A percentile compares a stretch with the other conserved stretches of the same genome.
These are phyloP conservation scores for Pichia sp. DNA, from an alignment of 1,139 yeast species.

Conservation along the genomic window DNA sequence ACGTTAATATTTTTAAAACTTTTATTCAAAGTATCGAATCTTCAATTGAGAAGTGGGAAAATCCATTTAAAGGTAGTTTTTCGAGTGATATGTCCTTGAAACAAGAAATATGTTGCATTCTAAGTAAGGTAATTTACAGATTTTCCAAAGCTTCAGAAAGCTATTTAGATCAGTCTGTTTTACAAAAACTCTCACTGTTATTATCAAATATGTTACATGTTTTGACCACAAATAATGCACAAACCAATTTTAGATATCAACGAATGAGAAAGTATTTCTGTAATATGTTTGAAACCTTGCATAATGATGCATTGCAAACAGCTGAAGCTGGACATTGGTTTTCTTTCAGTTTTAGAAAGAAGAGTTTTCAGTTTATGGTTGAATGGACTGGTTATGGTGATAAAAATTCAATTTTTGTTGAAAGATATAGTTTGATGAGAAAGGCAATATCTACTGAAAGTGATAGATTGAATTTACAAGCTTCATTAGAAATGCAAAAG, in stretches of 20 bases:
- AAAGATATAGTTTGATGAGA: constrained; percentile 62
- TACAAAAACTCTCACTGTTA: constrained; percentile 57
- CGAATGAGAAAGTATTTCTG: constrained; percentile 75
- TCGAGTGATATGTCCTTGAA: constrained; percentile 35
- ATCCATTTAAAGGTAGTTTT: constrained; percentile 15
- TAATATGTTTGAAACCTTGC: constrained; percentile 66
- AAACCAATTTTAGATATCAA: constrained; percentile 67
- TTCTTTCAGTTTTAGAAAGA: constrained; percentile 80
- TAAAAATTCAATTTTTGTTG: constrained; percentile 51
- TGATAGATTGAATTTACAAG: constrained; percentile 51
- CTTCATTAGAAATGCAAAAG: constrained; percentile 79
- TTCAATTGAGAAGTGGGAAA: constrained; percentile 55
- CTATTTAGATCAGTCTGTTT: constrained; percentile 62
- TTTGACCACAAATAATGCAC: constrained; percentile 53
- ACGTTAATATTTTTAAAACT: constrained; percentile 80
- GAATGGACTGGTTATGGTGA: constrained; percentile 96
- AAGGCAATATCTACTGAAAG: constrained; percentile 38
- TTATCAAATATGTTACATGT: constrained; percentile 62
- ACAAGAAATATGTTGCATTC: constrained; percentile 71
- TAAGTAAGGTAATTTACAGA: constrained; percentile 62
- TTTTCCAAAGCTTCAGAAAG: constrained; percentile 49
- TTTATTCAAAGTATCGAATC: constrained; percentile 73
- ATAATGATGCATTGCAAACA: constrained; percentile 28
- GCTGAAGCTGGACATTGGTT: constrained; percentile 47
- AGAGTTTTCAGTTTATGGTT: constrained; percentile 73